Evolutionary conservation across 2,329 filamentous ascomycete genomes (phyloP).

Genomic region (Hypoxylon sp.): DNA sequence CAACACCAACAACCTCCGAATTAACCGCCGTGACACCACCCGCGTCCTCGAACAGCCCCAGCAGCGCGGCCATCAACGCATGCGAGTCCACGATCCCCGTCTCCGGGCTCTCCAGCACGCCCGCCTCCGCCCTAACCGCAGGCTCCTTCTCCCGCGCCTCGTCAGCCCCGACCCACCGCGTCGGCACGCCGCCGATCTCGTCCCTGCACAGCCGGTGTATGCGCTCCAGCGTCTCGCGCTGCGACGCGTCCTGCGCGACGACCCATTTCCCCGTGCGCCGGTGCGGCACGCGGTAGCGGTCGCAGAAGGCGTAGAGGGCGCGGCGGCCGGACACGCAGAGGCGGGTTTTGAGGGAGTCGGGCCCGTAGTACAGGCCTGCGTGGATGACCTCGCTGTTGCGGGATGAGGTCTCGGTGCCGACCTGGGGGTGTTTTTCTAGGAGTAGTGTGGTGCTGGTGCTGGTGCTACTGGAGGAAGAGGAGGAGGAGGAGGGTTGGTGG

Average conservation of each 20-base stretch:
- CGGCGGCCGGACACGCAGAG: slow-evolving; percentile 85
- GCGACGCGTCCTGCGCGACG: slow-evolving; percentile 83
- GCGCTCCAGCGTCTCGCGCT: slow-evolving; percentile 74
- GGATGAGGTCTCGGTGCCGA: slow-evolving; percentile 89
- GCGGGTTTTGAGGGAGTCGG: slow-evolving; percentile 80
- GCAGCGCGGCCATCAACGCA: slow-evolving; percentile 83
- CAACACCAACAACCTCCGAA: slow-evolving; percentile 74
- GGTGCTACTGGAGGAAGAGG: not conserved
- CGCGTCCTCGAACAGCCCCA: slow-evolving; percentile 80
- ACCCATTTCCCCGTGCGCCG: slow-evolving; percentile 92
- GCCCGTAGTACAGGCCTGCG: slow-evolving; percentile 91
- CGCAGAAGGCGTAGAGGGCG: slow-evolving; percentile 85
- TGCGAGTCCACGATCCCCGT: slow-evolving; percentile 96
- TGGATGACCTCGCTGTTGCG: slow-evolving; percentile 98
- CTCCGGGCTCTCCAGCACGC: slow-evolving; percentile 84
- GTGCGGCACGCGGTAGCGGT: slow-evolving; percentile 76
- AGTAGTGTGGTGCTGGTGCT: slow-evolving; percentile 70
- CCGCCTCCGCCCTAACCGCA: slow-evolving; percentile 78
- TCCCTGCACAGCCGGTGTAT: slow-evolving; percentile 63
- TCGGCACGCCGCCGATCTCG: slow-evolving; percentile 71
- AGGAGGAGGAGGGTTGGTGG: slow-evolving; percentile 59
- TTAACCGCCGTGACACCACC: slow-evolving; percentile 82
- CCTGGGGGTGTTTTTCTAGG: slow-evolving; percentile 81
- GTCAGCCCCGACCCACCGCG: slow-evolving; percentile 74
- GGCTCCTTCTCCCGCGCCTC: slow-evolving; percentile 80